Evolutionary conservation across 352 stramenopile species (phyloP).

Genomic region (Phytophthora colocasiae): DNA sequence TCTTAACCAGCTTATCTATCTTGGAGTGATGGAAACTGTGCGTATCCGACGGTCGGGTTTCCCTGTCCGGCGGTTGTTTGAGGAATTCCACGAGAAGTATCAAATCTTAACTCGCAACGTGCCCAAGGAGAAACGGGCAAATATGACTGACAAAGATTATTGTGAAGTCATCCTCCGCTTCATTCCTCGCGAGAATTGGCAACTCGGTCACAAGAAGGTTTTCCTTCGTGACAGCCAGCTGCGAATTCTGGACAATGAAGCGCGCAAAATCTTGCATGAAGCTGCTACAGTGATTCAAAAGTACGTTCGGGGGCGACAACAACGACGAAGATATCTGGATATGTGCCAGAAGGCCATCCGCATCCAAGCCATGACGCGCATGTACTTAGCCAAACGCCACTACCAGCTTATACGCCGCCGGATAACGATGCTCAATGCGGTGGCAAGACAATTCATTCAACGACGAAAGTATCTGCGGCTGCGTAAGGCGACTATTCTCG

Average conservation of each 20-base stretch:
- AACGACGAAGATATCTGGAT: conserved; percentile 72
- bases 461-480: conserved; percentile 73
- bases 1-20: conserved; percentile 90
- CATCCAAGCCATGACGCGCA: conserved; percentile 74
- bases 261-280: conserved; percentile 87
- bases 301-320: conserved; percentile 67
- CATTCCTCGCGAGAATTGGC: conserved; percentile 87
- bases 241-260: conserved; percentile 84
- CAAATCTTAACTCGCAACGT: conserved; percentile 85
- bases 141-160: conserved; percentile 78
- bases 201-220: conserved; percentile 90
- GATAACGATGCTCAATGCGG: conserved; percentile 74
- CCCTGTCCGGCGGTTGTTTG: conserved; percentile 85
- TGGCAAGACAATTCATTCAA: conserved; percentile 77
- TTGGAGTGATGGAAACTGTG: conserved; percentile 92
- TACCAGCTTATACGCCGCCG: conserved; percentile 63
- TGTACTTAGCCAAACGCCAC: conserved; percentile 64
- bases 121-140: conserved; percentile 53
- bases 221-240: conserved; percentile 89
- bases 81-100: conserved; percentile 90
- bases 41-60: conserved; percentile 90
- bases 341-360: conserved; percentile 67
- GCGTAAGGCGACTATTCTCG: conserved; percentile 69
- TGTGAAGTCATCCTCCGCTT: conserved; percentile 87
- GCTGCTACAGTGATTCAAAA: conserved; percentile 83